A percentile compares a stretch with the other conserved stretches of the same genome.
These are phyloP conservation scores for Trichoderma aggressivum DNA, from an alignment of 2,329 filamentous ascomycete genomes.

Conservation along the genomic window DNA sequence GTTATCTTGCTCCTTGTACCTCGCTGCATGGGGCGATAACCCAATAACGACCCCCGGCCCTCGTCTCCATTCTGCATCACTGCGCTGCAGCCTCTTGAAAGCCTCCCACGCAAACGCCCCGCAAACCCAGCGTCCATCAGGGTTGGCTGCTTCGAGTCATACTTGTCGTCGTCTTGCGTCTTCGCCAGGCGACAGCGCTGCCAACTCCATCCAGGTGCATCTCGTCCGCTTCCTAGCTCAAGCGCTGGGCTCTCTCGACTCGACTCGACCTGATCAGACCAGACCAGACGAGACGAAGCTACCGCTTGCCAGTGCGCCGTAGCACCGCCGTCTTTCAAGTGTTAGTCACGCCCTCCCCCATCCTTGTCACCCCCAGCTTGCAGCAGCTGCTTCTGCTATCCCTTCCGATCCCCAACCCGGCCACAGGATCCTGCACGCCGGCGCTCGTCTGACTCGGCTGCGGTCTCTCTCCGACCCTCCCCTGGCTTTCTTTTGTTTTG, in stretches of 20 bases:
- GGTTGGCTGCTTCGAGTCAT: constrained; percentile 14
- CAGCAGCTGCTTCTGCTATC: background rate
- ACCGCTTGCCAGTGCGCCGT: background rate
- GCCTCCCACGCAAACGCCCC: constrained; percentile 20
- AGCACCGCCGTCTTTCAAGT: constrained; percentile 15
- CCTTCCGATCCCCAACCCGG: constrained; percentile 16
- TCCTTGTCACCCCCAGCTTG: constrained; percentile 18
- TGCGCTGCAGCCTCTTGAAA: constrained; percentile 19
- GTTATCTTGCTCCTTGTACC: constrained; percentile 10
- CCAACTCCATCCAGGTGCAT: constrained; percentile 13
- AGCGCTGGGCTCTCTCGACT: background rate
- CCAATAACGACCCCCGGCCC: background rate
- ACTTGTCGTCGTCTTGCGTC: background rate
- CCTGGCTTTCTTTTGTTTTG: constrained; percentile 9
- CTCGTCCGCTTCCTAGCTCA: background rate
- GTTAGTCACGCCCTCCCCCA: constrained; percentile 28
- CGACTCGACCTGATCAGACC: background rate
- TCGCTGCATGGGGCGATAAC: constrained; percentile 3
- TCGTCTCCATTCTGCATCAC: constrained; percentile 19
- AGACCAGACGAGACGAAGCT: background rate
- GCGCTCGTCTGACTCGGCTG: constrained; percentile 14
- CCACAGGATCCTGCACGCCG: constrained; percentile 19
- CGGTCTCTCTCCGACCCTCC: constrained; percentile 11
- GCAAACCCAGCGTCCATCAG: constrained; percentile 17
- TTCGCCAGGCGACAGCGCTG: background rate